Evolutionary conservation across 2,329 filamentous ascomycete species (phyloP), one percentile per base, ranked within the genome.

Genomic region (Aspergillus tanneri): DNA sequence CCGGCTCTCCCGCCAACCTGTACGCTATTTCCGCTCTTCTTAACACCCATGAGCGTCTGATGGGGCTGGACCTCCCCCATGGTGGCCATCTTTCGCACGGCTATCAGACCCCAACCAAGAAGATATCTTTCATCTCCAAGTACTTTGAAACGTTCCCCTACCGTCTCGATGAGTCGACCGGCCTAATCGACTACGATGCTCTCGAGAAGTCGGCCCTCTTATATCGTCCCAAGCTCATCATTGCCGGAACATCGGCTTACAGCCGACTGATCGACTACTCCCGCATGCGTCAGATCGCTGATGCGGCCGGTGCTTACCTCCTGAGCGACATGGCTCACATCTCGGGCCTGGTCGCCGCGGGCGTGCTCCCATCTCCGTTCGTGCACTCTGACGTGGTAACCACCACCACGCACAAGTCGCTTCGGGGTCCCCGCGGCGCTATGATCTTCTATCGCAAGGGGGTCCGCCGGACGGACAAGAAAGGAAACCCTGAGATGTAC

Each of bases 391-490:
- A 99, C 69, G 87, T 99, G 49, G 93, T 99, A 62, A 99, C 93
- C 55, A 99, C 93, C 55, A 99, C 93, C 54, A 99, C 93, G 38
- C 93, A 99, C 85, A 99, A 99, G 83, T 96, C 91, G 47, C 87
- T 99, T 61, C 90, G 93, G 74, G 93, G 93, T 51, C 93, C 93
- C 51, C 90, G 93, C 71, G 93, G 93, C 67, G 93, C 93, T 70
- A 99, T 99, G 93, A 99, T 99, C 77, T 99, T 99, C 84, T 99
- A 91, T 85, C 89, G 93, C 75, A 96, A 95, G 80, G 93, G 93
- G 56, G 86, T 96, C 53, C 88, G 92, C 66, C 90, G 87, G 65
- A 87, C 87, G 46, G 89, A 97, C 69, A 96, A 96, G 82, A 85
- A 87, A 53, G 90, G 90, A 65, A 92, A 96, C 77, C 83, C 92